A percentile compares a stretch with the other conserved stretches of the same genome.
phyloP scores from a whole-genome alignment of 495 filamentous ascomycete species.

The Staphylotrichum tortipilum region DNA sequence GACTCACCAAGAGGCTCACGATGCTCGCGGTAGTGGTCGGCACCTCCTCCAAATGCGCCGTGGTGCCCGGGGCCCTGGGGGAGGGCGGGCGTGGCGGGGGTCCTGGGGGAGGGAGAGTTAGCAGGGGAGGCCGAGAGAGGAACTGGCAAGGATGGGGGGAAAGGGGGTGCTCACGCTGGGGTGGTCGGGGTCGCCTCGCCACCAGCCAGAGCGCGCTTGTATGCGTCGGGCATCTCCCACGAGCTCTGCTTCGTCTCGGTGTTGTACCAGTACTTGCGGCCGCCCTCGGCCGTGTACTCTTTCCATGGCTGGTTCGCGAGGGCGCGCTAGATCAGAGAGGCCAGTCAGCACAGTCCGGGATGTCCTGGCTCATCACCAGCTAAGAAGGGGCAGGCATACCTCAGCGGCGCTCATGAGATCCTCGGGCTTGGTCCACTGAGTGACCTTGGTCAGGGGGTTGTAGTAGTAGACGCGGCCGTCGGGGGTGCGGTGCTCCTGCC shows the following conservation, averaged over 20 bases:
- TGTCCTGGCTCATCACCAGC: background rate
- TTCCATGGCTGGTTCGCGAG: slow-evolving; percentile 83
- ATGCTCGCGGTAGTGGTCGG: slow-evolving; percentile 20
- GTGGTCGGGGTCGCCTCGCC: slow-evolving; percentile 39
- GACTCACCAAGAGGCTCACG: slow-evolving; percentile 52
- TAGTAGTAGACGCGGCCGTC: slow-evolving; percentile 93
- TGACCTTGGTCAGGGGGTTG: slow-evolving; percentile 75
- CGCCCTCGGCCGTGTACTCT: slow-evolving; percentile 78
- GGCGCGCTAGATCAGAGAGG: slow-evolving; percentile 50
- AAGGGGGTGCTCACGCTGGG: slow-evolving; percentile 50
- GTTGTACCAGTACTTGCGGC: slow-evolving; percentile 90
- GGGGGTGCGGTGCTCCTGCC: slow-evolving; percentile 75
- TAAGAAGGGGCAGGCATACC: slow-evolving; percentile 47
- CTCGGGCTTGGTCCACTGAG: slow-evolving; percentile 88
- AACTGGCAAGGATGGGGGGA: background rate
- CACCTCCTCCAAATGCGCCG: slow-evolving; percentile 17
- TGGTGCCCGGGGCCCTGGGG: slow-evolving; percentile 15
- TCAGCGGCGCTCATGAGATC: slow-evolving; percentile 83
- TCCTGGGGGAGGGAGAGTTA: slow-evolving; percentile 17
- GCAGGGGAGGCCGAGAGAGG: background rate
- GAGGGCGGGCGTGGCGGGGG: slow-evolving; percentile 49
- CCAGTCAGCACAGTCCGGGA: background rate
- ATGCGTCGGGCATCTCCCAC: slow-evolving; percentile 88
- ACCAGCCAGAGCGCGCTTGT: slow-evolving; percentile 58
- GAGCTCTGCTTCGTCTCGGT: slow-evolving; percentile 83